phyloP scores from a whole-genome alignment of 306 rosid genomes.

The Notholithocarpus densiflorus region DNA sequence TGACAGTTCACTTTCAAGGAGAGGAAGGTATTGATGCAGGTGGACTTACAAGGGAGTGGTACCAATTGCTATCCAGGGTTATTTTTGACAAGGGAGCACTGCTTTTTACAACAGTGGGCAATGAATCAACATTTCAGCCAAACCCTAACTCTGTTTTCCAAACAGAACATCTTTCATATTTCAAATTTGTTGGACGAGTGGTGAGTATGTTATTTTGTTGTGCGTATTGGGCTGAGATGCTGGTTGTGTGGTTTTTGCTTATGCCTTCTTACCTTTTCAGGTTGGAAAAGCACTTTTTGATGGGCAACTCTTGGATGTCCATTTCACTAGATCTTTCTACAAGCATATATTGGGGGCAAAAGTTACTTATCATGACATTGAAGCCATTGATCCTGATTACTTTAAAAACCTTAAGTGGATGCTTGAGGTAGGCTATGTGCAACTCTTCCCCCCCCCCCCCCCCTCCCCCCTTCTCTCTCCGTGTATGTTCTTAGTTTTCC shows the following conservation, averaged over 20 bases:
- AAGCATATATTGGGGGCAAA: slow-evolving; percentile 85
- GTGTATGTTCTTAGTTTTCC: slow-evolving; percentile 11
- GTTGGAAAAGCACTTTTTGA: slow-evolving; percentile 96
- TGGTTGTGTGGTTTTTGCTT: slow-evolving; percentile 20
- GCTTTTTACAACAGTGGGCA: slow-evolving; percentile 93
- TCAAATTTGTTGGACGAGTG: slow-evolving; percentile 98
- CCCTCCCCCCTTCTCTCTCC: background rate
- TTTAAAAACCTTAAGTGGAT: slow-evolving; percentile 88
- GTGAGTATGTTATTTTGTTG: slow-evolving; percentile 49
- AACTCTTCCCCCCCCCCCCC: background rate
- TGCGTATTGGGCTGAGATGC: slow-evolving; percentile 7
- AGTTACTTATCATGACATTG: slow-evolving; percentile 97
- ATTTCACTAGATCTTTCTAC: slow-evolving; percentile 95
- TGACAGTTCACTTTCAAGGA: slow-evolving; percentile 98
- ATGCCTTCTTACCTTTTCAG: slow-evolving; percentile 41
- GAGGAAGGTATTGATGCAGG: slow-evolving; percentile 99
- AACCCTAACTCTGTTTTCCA: slow-evolving; percentile 96
- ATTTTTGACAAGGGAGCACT: slow-evolving; percentile 96
- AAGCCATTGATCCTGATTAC: slow-evolving; percentile 95
- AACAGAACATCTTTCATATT: slow-evolving; percentile 95
- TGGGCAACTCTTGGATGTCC: slow-evolving; percentile 95
- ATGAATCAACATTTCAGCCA: slow-evolving; percentile 93
- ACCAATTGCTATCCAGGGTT: slow-evolving; percentile 86
- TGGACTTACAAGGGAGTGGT: slow-evolving; percentile 98
- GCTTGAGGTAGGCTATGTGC: slow-evolving; percentile 70